Base-by-base conservation (phyloP, 192 early-diverging fungal species). In the Lobulomyces angularis region DNA sequence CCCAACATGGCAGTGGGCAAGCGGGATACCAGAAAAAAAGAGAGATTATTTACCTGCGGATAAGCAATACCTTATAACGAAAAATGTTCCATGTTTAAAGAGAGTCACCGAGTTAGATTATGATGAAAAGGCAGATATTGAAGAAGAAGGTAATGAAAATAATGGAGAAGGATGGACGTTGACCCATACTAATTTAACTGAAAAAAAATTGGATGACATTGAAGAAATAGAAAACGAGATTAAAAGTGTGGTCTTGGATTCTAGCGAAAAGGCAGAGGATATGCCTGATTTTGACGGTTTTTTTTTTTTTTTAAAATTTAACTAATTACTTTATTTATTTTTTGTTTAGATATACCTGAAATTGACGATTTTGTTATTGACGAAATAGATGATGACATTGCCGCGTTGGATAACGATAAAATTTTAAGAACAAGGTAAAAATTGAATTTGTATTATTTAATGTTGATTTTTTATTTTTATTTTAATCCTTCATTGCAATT, bases 1-100 rank as follows among this genome's bases (percentile, higher is more conserved):
- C 55, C 92, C 92, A 8, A 99, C 95, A 8, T 99, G 95, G 95
- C 67, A 68, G 42, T 99, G 95, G 84, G 62, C 67, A 37, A 61
- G 51, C 20, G 82, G 81, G 14, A 61, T 69, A 20, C 60, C 70
- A 9, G 68, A 67, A 48, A 96, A 96, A 67, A 77, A 74, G 31
- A 69, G 83, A 43, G 83, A 86, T 41, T 88, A 87, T 55, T 55
- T 90, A 40, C 74, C 74, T 5, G 61, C 60, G 17, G 80, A 86
- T 50, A 83, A 85, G 56, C 85, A 88, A 53, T 97, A 89, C 53
- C 65, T 99, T 53, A 82, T 93, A 24, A 99, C 92, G 23, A 69
- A 84, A 48, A 93, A 91, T 57, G 85, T 98, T 3, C 92, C 92
- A 1, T 98, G 88, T 55, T 58, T 90, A 49, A 74, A 79, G 21